Base-by-base conservation (phyloP, 306 rosid genomes). In the Gleditsia sinensis region DNA sequence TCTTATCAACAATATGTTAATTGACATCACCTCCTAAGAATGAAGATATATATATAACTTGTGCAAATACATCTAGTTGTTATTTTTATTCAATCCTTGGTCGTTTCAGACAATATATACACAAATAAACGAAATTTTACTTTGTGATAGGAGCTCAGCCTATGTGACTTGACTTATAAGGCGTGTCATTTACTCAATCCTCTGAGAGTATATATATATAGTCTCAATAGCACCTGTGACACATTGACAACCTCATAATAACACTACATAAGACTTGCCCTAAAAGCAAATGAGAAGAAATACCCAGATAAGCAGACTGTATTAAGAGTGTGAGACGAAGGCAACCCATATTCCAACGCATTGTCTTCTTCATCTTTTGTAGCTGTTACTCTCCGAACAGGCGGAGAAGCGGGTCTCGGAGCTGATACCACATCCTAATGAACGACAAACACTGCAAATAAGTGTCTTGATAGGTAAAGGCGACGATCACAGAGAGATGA, bases 241-340 rank as follows among this genome's bases (percentile, higher is more conserved):
- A 42, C 48, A 21, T 21, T 30, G 28, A 20, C 43, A 71, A 33
- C 78, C 62, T 61, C 53, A 40, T 30, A 32, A 14, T 54, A 69
- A 67, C 61, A 46, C 6, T 9, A 36, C 24, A 28, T 60, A 70
- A 78, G 45, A 59, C 36, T 51, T 4, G 25, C 23, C 49, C 50
- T 39, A 54, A 80, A 68, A 66, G 63, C 17, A 80, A 54, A 46
- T 4, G 51, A 69, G 71, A 70, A 67, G 43, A 74, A 51, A 45
- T 88, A 95, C 99, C 99, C 99, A 54, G 97, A 86, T 76, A 95
- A 86, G 85, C 99, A 92, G 80, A 90, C 89, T 59, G 99, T 95
- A 77, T 95, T 95, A 51, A 95, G 92, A 27, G 98, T 87, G 78
- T 95, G 99, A 71, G 99, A 95, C 75, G 99, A 95, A 50, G 99